Percentiles rank a stretch among this genome's conserved stretches.
phyloP scores from a whole-genome alignment of 2,329 filamentous ascomycete genomes.

The Sporothrix pseudoabietina region DNA sequence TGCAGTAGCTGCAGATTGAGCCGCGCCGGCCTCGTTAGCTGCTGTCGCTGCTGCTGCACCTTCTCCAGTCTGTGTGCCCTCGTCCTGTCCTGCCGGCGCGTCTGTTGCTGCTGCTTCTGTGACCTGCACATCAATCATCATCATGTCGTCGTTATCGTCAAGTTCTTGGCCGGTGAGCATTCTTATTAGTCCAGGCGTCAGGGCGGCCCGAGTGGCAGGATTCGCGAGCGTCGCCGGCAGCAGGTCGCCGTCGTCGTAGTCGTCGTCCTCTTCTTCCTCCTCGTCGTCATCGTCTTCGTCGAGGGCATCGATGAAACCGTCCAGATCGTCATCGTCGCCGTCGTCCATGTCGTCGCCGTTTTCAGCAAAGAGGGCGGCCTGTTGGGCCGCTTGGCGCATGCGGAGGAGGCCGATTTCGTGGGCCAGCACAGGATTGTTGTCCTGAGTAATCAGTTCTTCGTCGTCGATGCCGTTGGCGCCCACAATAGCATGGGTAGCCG shows the following conservation, averaged over 20 bases:
- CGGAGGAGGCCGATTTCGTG: constrained; percentile 43
- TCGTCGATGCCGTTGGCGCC: constrained; percentile 81
- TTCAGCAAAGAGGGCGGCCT: constrained; percentile 41
- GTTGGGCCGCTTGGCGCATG: constrained; percentile 38
- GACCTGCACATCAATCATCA: constrained; percentile 58
- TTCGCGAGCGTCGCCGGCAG: background rate
- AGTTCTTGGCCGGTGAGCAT: background rate
- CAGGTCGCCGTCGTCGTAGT: constrained; percentile 38
- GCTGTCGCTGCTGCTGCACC: background rate
- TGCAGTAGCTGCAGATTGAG: background rate
- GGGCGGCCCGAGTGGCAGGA: constrained; percentile 43
- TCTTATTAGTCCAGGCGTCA: background rate
- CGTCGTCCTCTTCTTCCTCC: constrained; percentile 36
- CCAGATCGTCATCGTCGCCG: constrained; percentile 47
- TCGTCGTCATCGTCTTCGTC: constrained; percentile 38
- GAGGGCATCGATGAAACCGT: constrained; percentile 36
- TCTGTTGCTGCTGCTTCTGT: constrained; percentile 41
- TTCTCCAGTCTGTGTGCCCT: background rate
- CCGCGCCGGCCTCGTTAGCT: background rate
- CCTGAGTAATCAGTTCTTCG: constrained; percentile 65
- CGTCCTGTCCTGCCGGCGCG: background rate
- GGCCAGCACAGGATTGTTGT: constrained; percentile 45
- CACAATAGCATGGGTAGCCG: constrained; percentile 75
- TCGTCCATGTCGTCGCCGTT: constrained; percentile 62
- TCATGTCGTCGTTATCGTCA: constrained; percentile 51